These are phyloP conservation scores for Chrysoporthe austroafricana DNA, from an alignment of 2,329 filamentous ascomycete species.

Conservation along the genomic window DNA sequence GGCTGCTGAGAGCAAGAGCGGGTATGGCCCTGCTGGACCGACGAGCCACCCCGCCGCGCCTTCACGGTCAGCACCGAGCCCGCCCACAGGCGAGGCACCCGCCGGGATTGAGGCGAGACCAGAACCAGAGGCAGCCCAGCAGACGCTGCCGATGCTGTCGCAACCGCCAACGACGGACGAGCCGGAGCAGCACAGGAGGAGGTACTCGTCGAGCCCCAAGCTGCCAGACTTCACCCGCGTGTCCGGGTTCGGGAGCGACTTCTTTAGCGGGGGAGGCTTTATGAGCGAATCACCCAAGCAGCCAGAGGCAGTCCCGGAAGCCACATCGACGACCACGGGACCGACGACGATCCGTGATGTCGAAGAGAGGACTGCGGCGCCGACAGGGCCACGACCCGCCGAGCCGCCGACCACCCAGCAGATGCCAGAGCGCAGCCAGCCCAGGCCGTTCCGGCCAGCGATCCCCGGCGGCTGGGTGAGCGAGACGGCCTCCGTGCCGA, in stretches of 20 bases:
- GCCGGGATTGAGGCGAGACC: neutral
- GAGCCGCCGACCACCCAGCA: neutral
- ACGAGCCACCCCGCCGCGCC: constrained; percentile 30
- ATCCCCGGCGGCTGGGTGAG: constrained; percentile 41
- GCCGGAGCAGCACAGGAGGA: constrained; percentile 31
- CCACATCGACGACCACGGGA: constrained; percentile 4
- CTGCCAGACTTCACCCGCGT: constrained; percentile 62
- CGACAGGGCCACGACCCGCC: neutral
- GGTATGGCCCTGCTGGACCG: constrained; percentile 57
- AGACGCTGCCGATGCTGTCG: constrained; percentile 17
- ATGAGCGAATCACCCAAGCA: constrained; percentile 33
- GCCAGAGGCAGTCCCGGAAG: constrained; percentile 3
- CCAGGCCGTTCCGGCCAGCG: constrained; percentile 32
- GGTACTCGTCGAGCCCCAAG: constrained; percentile 58
- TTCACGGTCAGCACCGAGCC: constrained; percentile 27
- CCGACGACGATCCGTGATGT: too few relatives aligned
- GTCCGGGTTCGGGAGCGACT: constrained; percentile 64
- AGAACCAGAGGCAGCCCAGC: constrained; percentile 5
- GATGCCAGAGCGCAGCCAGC: constrained; percentile 1
- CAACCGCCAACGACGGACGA: constrained; percentile 21
- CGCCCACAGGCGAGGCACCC: neutral
- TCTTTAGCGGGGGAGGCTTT: constrained; percentile 43
- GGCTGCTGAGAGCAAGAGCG: constrained; percentile 62
- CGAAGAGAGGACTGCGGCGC: neutral
- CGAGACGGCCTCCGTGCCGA: constrained; percentile 34